Evolutionary conservation across 163 green algal species (phyloP).

Genomic region (Prototheca stagnorum): DNA sequence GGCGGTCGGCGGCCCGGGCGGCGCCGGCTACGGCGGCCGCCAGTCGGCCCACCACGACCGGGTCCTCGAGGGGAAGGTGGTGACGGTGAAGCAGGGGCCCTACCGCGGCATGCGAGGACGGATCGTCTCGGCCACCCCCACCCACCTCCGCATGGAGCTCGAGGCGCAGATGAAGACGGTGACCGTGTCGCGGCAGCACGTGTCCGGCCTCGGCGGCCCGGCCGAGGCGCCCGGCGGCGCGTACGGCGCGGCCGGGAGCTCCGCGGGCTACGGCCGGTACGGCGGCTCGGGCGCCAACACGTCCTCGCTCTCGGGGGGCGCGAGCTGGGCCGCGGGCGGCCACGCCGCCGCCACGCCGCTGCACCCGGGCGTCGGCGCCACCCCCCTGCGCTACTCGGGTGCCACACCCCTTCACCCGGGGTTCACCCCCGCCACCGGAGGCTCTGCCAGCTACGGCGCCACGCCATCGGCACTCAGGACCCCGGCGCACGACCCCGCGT

Average conservation of each 20-base stretch:
- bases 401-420: slow-evolving; percentile 30
- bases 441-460: slow-evolving; percentile 13
- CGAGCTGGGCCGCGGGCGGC: too few species aligned
- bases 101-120: slow-evolving; percentile 78
- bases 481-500: slow-evolving; percentile 29
- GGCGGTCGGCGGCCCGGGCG: not conserved
- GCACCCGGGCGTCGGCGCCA: slow-evolving; percentile 25
- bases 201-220: slow-evolving; percentile 16
- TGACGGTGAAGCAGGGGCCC: slow-evolving; percentile 57
- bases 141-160: slow-evolving; percentile 77
- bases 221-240: slow-evolving; percentile 1
- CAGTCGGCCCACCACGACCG: slow-evolving; percentile 19
- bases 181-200: slow-evolving; percentile 51
- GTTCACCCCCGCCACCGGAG: slow-evolving; percentile 14
- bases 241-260: slow-evolving; percentile 1
- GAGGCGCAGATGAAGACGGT: slow-evolving; percentile 75
- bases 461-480: too few species aligned
- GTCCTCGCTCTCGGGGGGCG: slow-evolving; percentile 2
- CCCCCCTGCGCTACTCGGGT: slow-evolving; percentile 15
- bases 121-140: slow-evolving; percentile 70
- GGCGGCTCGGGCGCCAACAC: slow-evolving; percentile 2
- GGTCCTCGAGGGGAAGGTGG: slow-evolving; percentile 37
- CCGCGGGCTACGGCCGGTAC: not conserved
- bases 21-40: slow-evolving; percentile 26
- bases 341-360: slow-evolving; percentile 22